phyloP scores from a whole-genome alignment of 2,329 filamentous ascomycete genomes.

The Pseudocercospora vitis region DNA sequence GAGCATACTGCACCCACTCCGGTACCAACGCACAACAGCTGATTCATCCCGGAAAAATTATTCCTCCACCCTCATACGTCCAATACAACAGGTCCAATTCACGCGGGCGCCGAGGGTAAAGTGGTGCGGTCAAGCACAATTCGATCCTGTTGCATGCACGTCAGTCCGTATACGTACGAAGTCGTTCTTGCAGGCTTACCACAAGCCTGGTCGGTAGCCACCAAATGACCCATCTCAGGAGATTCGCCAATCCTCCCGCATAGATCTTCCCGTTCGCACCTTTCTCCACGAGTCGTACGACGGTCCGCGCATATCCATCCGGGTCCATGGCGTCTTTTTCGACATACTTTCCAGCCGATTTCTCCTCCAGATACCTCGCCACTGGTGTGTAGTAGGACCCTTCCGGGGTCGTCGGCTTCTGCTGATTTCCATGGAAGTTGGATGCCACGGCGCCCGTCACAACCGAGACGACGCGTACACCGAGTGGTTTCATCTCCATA shows the following conservation, averaged over 20 bases:
- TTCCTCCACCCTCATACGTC: background rate
- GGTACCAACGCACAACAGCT: no score
- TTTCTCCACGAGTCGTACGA: background rate
- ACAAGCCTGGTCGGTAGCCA: background rate
- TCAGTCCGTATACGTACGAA: background rate
- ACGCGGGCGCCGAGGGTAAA: background rate
- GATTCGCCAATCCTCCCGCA: background rate
- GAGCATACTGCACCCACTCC: no score
- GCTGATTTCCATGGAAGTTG: conserved; percentile 33
- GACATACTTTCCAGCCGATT: background rate
- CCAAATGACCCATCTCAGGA: background rate
- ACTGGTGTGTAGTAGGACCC: background rate
- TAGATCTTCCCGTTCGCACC: conserved; percentile 1
- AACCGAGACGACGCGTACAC: conserved; percentile 49
- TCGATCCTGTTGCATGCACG: background rate
- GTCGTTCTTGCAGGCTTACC: background rate
- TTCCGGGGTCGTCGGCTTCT: background rate
- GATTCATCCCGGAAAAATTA: background rate
- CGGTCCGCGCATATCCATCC: background rate
- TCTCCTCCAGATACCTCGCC: background rate
- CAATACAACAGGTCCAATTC: background rate
- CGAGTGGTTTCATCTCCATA: conserved; percentile 56
- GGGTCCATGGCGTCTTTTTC: background rate
- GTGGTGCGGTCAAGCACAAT: background rate
- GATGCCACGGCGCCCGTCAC: conserved; percentile 62